Evolutionary conservation across 192 early-diverging fungal genomes (phyloP), one percentile per base, ranked within the genome.

Genomic region (Jimgerdemannia flammicorona): DNA sequence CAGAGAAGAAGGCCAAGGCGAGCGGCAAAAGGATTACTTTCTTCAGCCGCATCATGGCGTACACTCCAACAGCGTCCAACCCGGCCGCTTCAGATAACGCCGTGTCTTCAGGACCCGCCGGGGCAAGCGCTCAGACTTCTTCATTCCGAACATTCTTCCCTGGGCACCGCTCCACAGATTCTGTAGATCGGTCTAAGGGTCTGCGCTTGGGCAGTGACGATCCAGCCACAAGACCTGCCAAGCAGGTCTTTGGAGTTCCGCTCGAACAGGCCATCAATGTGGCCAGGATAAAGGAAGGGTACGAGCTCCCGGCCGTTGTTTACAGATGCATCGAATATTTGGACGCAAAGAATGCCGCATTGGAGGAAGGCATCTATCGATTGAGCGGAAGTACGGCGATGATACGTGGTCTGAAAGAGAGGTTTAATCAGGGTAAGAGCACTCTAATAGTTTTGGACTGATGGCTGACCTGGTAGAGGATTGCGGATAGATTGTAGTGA

Each of bases 321-420:
- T 98, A 92, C 81, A 85, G 98, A 19, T 98, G 97, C 75, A 96
- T 99, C 70, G 97, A 99, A 85, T 99, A 95, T 75, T 79, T 99
- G 68, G 97, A 99, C 79, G 88, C 91, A 3, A 93, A 93, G 78
- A 92, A 94, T 78, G 97, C 96, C 7, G 89, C 85, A 69, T 77
- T 93, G 29, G 98, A 99, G 74, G 97, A 98, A 82, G 98, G 98
- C 3, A 92, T 99, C 43, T 99, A 98, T 84, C 91, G 98, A 11
- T 84, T 96, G 77, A 95, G 91, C 49, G 98, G 98, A 40, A 89
- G 90, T 41, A 84, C 90, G 40, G 77, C 84, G 6, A 86, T 89
- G 43, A 93, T 98, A 75, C 88, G 93, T 72, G 72, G 70, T 67
- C 84, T 99, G 70, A 94, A 92, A 81, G 90, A 91, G 64, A 83